Evolutionary conservation across 805 yeast genomes (phyloP), one percentile per base, ranked within the genome.

Genomic region (Candida pseudofarinosa): DNA sequence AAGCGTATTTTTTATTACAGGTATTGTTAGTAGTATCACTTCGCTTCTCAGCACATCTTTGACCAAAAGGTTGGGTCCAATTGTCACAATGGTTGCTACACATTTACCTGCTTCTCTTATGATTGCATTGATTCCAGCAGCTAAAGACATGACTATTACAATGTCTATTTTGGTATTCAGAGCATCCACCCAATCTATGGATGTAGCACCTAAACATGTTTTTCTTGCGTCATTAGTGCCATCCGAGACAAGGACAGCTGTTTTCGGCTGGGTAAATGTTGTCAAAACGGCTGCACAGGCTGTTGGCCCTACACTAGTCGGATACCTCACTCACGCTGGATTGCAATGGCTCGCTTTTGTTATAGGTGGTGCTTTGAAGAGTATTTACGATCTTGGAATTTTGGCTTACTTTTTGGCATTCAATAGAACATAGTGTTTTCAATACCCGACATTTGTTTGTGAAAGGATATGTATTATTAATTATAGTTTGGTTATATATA

Each of bases 131-230:
- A 61, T 70, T 19, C 73, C 78, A 7, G 44, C 71, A 12, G 74
- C 77, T 4, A 43, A 53, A 3, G 55, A 62, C 19, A 51, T 69
- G 28, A 37, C 42, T 2, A 37, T 58, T 8, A 63, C 75, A 45
- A 44, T 69, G 39, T 48, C 59, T 12, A 53, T 66, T 3, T 45
- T 67, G 34, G 47, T 69, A 3, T 44, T 63, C 12, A 59, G 77
- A 51, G 64, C 73, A 1, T 50, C 62, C 2, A 67, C 73, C 30
- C 71, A 72, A 47, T 58, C 72, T 18, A 72, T 74, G 77, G 79
- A 74, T 46, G 60, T 67, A 20, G 74, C 77, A 1, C 73, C 78
- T 7, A 74, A 74, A 42, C 73, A 70, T 38, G 75, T 73, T 3
- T 72, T 73, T 46, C 58, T 73, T 17, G 71, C 76, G 6, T 55